These are phyloP conservation scores for Diaporthe batatas DNA, from an alignment of 2,329 filamentous ascomycete species.

Conservation along the genomic window DNA sequence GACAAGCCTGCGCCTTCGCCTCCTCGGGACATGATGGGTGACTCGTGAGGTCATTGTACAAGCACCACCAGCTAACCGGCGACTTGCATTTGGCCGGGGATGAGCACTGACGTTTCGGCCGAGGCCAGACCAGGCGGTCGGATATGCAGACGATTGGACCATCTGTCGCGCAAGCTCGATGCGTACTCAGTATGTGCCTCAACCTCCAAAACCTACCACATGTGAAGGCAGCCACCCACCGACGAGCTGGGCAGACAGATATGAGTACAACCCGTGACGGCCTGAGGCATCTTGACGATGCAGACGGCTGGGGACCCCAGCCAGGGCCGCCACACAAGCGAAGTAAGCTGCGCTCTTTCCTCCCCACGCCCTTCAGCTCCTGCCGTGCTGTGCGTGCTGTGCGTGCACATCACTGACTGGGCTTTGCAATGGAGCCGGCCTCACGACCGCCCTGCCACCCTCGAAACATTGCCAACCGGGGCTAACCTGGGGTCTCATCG, in stretches of 20 bases:
- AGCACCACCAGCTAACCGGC: not conserved
- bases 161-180: not conserved
- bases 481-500: slow-evolving; percentile 6
- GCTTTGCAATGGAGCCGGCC: not conserved
- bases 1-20: not conserved
- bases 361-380: not conserved
- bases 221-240: not conserved
- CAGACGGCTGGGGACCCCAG: not conserved
- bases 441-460: not conserved
- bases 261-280: slow-evolving; percentile 11
- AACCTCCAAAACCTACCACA: not conserved
- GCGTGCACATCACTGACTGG: slow-evolving; percentile 2
- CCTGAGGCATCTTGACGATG: not conserved
- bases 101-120: not conserved
- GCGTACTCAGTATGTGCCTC: not conserved
- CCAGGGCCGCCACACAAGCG: slow-evolving; percentile 25
- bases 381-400: too few relatives aligned
- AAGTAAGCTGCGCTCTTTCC: slow-evolving; percentile 29
- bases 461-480: not conserved
- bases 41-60: not conserved
- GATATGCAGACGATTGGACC: not conserved
- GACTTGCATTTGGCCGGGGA: not conserved
- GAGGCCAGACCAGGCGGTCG: not conserved
- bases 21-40: too few relatives aligned
- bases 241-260: not conserved